Conservation (phyloP, 2,329 filamentous ascomycete genomes). For the Calonectria multiphialidica region DNA sequence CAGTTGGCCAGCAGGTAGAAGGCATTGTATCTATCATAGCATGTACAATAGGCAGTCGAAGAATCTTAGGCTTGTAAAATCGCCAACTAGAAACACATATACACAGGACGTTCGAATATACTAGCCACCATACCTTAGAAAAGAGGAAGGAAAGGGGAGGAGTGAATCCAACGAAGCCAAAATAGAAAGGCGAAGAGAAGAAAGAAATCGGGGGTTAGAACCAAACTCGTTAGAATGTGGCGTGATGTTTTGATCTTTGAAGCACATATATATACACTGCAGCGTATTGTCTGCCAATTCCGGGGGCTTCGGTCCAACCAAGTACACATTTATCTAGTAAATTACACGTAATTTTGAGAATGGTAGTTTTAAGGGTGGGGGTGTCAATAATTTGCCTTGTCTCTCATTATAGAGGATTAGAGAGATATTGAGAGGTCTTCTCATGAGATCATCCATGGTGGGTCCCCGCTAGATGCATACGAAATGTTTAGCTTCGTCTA, state of each 20-base stretch:
- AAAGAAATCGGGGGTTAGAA: too few species aligned
- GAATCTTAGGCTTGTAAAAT: constrained; percentile 38
- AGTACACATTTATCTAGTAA: too few species aligned
- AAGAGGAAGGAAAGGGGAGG: neutral
- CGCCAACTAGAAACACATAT: constrained; percentile 3
- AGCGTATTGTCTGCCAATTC: neutral
- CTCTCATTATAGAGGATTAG: neutral
- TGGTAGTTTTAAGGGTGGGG: too few species aligned
- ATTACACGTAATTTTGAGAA: too few species aligned
- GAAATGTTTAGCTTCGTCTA: constrained; percentile 14
- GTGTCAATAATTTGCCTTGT: neutral
- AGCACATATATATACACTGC: too few species aligned
- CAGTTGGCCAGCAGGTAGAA: neutral
- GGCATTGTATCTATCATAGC: constrained; percentile 33
- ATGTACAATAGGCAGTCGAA: constrained; percentile 40
- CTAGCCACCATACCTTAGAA: too few species aligned
- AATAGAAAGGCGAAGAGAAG: too few species aligned
- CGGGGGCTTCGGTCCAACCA: too few species aligned
- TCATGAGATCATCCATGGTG: neutral
- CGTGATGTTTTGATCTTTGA: too few species aligned
- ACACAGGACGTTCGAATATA: neutral
- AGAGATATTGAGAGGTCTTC: neutral
- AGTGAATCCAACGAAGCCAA: too few species aligned
- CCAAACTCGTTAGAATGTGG: too few species aligned
- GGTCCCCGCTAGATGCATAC: constrained; percentile 44